Percentiles rank a stretch among this genome's conserved stretches.
phyloP scores from a whole-genome alignment of 495 filamentous ascomycete genomes.

The Annulohypoxylon moriforme region DNA sequence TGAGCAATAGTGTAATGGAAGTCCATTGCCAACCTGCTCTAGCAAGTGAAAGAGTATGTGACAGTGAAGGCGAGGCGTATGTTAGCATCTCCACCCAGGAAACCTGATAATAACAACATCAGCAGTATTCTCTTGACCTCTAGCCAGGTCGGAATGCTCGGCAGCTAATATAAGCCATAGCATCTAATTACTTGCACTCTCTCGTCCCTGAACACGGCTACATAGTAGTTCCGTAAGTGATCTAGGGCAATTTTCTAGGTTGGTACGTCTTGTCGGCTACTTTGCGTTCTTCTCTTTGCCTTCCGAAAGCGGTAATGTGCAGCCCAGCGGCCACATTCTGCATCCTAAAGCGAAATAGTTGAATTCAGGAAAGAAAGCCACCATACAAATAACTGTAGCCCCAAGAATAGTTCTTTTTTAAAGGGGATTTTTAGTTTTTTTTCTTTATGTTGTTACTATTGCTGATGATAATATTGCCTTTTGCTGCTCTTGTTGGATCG shows the following conservation, averaged over 20 bases:
- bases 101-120: constrained; percentile 7
- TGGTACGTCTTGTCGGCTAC: constrained; percentile 25
- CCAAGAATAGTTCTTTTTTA: constrained; percentile 42
- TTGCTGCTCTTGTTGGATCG: constrained; percentile 20
- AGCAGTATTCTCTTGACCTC: constrained; percentile 10
- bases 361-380: constrained; percentile 37
- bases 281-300: constrained; percentile 30
- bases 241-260: constrained; percentile 29
- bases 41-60: constrained; percentile 6
- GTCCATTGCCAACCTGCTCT: constrained; percentile 15
- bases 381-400: constrained; percentile 49
- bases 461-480: constrained; percentile 18
- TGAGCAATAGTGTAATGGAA: constrained; percentile 22
- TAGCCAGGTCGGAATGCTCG: constrained; percentile 42
- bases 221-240: constrained; percentile 40
- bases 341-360: constrained; percentile 25
- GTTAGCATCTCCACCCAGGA: background rate
- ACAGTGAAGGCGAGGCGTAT: constrained; percentile 2
- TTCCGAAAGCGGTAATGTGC: constrained; percentile 49
- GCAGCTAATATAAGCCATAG: constrained; percentile 33
- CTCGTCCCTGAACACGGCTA: constrained; percentile 46
- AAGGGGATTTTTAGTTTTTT: constrained; percentile 25
- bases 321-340: constrained; percentile 37
- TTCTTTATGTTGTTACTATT: constrained; percentile 41
- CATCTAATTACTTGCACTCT: constrained; percentile 11